Evolutionary conservation across 2,329 filamentous ascomycete species (phyloP), one percentile per base, ranked within the genome.

Genomic region (Aquanectria penicillioides): DNA sequence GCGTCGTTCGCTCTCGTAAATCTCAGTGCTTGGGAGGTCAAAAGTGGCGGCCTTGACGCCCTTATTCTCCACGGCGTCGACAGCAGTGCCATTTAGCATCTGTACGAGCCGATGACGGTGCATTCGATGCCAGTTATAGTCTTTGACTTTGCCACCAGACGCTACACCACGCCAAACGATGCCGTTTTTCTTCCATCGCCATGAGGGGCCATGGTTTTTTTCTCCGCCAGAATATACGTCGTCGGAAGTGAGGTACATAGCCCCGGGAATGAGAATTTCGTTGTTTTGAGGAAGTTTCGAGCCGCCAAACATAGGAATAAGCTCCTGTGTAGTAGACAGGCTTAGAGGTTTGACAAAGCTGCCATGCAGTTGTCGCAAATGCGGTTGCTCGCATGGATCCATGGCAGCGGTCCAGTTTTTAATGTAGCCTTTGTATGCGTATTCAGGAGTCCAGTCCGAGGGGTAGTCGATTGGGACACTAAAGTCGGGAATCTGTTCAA

Each of bases 101-200:
- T 87, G 80, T 22, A 91, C 78, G 57, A 92, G 85, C 4, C 89
- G 86, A 66, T 90, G 89, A n/a, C 89, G 86, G 61, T 92, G 89
- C 66, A 91, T 90, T 29, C 86, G 83, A 28, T 80, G 80, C 89
- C 89, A 92, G 59, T 84, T 89, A 38, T 86, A 71, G n/a, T 69
- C 67, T 54, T 75, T 75, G 40, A 80, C 74, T 23, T 79, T 77
- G 2, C 87, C 88, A 3, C 87, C 88, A 7, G 87, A 88, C 3
- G 85, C 86, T 2, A 86, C 84, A 40, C 88, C 88, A 31, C 88
- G 85, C 88, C 88, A 91, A 29, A 89, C 76, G 40, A 87, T 74
- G 4, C 74, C 77, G 51, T 84, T 78, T 23, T 75, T 75, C 73
- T 91, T 91, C 28, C 80, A 71, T 4, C 78, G 73, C 88, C 89